Evolutionary conservation across 2,329 filamentous ascomycete species (phyloP), one percentile per base, ranked within the genome.

Genomic region (Sporothrix variecibatus): DNA sequence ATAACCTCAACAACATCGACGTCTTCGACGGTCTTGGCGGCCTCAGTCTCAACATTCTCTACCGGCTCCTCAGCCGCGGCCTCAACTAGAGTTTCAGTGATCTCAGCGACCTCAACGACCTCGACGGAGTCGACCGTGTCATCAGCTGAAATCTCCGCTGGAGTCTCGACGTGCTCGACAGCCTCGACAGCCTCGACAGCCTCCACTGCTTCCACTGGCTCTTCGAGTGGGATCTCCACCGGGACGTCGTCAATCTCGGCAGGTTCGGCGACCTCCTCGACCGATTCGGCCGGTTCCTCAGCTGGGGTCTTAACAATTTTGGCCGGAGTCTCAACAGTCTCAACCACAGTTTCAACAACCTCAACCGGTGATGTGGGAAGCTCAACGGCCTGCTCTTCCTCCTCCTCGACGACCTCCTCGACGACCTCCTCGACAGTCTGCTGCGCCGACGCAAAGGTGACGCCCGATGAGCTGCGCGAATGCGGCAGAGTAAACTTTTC

Each of bases 401-500:
- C 43, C 15, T n/a, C n/a, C n/a, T n/a, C n/a, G n/a, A n/a, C n/a
- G n/a, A 20, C 12, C 43, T 17, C 12, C 15, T 46, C 51, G 3
- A 23, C 7, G n/a, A 17, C 28, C 46, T 20, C 64, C 7, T 69
- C 46, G 1, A 23, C 26, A 2, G 23, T 8, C 20, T 58, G 23
- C 34, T 56, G 15, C 15, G 28, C 28, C 1, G 71, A 40, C 9
- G n/a, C 23, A 23, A 46, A n/a, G 20, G 62, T 67, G n/a, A 67
- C 62, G 8, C 31, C 20, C 15, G 31, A 23, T 4, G 51, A 56
- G 5, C 65, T 46, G 6, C 51, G 17, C 1, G 71, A 67, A 3
- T 60, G 56, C 4, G 75, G 67, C 1, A 76, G 31, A 2, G 40
- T 43, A 17, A 76, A 78, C 34, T 75, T 77, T 3, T 72, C 69